These are phyloP conservation scores for Podaxis carcinomalis DNA, from an alignment of 768 basidiomycete species.

Conservation along the genomic window DNA sequence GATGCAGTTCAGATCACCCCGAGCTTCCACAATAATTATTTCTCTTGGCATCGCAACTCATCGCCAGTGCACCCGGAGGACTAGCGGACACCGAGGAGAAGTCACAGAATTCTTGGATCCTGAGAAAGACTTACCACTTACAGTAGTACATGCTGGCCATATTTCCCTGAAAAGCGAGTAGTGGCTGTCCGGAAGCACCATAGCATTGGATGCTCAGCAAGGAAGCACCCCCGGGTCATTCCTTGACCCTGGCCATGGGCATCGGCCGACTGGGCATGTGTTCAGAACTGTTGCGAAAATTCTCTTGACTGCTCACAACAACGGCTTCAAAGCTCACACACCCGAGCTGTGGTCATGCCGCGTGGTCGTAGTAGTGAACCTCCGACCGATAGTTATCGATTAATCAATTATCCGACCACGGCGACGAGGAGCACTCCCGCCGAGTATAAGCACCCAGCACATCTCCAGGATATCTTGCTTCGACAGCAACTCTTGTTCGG, in stretches of 20 bases:
- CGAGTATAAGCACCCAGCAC: not conserved
- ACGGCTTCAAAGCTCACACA: not conserved
- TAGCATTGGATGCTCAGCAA: not conserved
- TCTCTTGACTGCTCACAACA: not conserved
- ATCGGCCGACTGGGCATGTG: not conserved
- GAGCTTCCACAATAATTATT: not conserved
- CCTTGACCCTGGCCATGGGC: not conserved
- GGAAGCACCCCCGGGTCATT: constrained; percentile 4
- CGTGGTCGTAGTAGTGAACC: too few relatives aligned
- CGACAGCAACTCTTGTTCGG: not conserved
- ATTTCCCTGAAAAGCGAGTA: not conserved
- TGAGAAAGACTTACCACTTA: not conserved
- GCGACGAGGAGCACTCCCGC: too few relatives aligned
- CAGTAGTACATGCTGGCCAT: not conserved
- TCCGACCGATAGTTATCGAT: too few relatives aligned
- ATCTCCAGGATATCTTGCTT: not conserved
- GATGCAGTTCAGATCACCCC: not conserved
- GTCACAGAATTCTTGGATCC: not conserved
- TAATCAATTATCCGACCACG: too few relatives aligned
- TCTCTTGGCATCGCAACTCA: not conserved
- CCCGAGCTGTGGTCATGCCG: not conserved
- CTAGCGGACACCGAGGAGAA: not conserved
- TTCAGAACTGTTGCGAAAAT: not conserved
- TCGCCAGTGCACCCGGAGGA: not conserved
- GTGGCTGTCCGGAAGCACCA: not conserved